Percentiles rank a stretch among this genome's conserved stretches.
Evolutionary conservation across 371 early-diverging fungal species (phyloP).

Genomic region (Dentiscutata heterogama): DNA sequence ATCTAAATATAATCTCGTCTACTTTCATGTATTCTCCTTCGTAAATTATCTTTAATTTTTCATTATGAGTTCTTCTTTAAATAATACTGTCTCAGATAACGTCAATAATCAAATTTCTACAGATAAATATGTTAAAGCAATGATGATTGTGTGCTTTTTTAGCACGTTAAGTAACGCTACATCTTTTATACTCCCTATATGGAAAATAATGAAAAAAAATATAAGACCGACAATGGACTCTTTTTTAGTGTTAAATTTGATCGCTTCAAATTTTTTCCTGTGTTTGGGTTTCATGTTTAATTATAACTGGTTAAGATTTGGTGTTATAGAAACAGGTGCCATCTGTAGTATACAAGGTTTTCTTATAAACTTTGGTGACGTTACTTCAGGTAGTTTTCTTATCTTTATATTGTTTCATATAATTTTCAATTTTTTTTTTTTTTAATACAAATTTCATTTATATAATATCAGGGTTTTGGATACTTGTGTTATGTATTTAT

Average conservation of each 20-base stretch:
- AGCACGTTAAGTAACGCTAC: constrained; percentile 34
- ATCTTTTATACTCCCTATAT: background rate
- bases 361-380: constrained; percentile 42
- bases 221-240: background rate
- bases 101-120: too few relatives aligned
- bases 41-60: too few relatives aligned
- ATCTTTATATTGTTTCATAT: too few relatives aligned
- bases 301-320: background rate
- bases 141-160: background rate
- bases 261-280: constrained; percentile 6
- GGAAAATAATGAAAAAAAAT: constrained; percentile 1
- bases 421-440: too few relatives aligned
- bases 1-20: too few relatives aligned
- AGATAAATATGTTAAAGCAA: background rate
- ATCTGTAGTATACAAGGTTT: constrained; percentile 39
- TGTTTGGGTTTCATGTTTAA: constrained; percentile 30
- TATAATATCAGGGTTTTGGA: constrained; percentile 20
- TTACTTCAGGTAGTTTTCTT: constrained; percentile 3
- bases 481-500: constrained; percentile 24
- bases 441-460: too few relatives aligned
- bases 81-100: too few relatives aligned
- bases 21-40: too few relatives aligned
- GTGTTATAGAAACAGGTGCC: background rate
- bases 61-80: too few relatives aligned
- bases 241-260: constrained; percentile 33